These are phyloP conservation scores for Kwoniella bestiolae DNA, from an alignment of 768 basidiomycete species.

Conservation along the genomic window DNA sequence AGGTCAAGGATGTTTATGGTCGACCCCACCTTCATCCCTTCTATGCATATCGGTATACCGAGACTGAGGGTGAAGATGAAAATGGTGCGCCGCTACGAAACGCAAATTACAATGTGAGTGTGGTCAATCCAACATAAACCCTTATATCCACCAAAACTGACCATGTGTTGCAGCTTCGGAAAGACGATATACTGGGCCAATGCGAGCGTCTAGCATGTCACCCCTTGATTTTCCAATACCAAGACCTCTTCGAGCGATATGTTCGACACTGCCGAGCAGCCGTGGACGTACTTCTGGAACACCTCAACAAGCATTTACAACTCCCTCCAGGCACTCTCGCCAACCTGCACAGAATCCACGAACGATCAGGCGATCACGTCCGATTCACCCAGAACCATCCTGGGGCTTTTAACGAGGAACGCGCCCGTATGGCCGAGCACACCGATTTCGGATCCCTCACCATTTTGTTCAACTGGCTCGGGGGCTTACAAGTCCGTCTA, in stretches of 20 bases:
- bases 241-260: slow-evolving; percentile 24
- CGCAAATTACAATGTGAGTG: slow-evolving; percentile 36
- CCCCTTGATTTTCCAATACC: slow-evolving; percentile 24
- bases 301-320: slow-evolving; percentile 25
- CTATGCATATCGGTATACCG: slow-evolving; percentile 30
- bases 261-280: slow-evolving; percentile 27
- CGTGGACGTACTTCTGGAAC: slow-evolving; percentile 25
- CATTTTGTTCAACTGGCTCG: slow-evolving; percentile 38
- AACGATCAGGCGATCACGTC: slow-evolving; percentile 34
- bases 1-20: slow-evolving; percentile 36
- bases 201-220: slow-evolving; percentile 26
- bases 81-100: slow-evolving; percentile 18
- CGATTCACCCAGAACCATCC: slow-evolving; percentile 30
- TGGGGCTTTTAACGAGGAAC: slow-evolving; percentile 23
- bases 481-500: slow-evolving; percentile 30
- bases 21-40: slow-evolving; percentile 32
- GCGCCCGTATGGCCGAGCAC: slow-evolving; percentile 23
- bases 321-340: slow-evolving; percentile 29
- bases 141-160: background rate
- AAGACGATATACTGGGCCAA: slow-evolving; percentile 37
- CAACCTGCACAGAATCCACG: slow-evolving; percentile 25
- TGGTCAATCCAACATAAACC: background rate
- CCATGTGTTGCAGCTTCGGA: slow-evolving; percentile 15
- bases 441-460: slow-evolving; percentile 38
- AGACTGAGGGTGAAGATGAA: slow-evolving; percentile 13